A percentile compares a stretch with the other conserved stretches of the same genome.
Evolutionary conservation across 2,329 filamentous ascomycete genomes (phyloP).

Genomic region (Coniochaeta pulveracea): DNA sequence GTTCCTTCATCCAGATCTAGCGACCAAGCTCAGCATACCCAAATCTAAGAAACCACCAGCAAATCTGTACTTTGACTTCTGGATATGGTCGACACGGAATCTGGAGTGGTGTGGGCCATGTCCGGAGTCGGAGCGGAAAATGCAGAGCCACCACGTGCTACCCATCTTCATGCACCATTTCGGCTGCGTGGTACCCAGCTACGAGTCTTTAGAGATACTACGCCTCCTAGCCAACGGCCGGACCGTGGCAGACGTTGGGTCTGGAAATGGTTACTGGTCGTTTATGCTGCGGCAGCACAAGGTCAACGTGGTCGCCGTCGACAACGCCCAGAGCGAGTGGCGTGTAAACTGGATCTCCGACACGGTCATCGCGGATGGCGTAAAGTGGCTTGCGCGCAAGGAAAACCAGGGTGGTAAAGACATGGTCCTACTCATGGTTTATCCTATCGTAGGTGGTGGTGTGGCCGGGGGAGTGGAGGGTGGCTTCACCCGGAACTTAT

Average conservation of each 20-base stretch:
- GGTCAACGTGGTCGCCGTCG: constrained; percentile 45
- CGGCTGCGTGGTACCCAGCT: constrained; percentile 58
- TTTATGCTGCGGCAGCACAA: constrained; percentile 55
- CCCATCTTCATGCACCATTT: constrained; percentile 72
- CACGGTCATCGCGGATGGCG: constrained; percentile 51
- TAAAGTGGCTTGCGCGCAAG: constrained; percentile 37
- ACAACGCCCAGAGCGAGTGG: constrained; percentile 58
- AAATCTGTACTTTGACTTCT: constrained; percentile 61
- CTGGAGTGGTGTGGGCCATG: constrained; percentile 56
- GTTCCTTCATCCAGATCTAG: constrained; percentile 32
- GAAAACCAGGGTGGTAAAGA: constrained; percentile 30
- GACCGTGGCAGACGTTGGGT: constrained; percentile 54
- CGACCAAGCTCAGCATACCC: constrained; percentile 27
- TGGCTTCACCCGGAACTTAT: constrained; percentile 51
- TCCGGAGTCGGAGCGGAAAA: constrained; percentile 35
- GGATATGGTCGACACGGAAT: constrained; percentile 51
- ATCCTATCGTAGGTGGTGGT: constrained; percentile 56
- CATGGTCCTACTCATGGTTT: constrained; percentile 57
- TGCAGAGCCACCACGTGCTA: constrained; percentile 54
- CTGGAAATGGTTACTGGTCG: constrained; percentile 67
- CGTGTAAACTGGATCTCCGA: constrained; percentile 58
- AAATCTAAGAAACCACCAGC: constrained; percentile 30
- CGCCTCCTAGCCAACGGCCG: constrained; percentile 40
- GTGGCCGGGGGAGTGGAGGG: constrained; percentile 53
- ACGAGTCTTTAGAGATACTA: constrained; percentile 52